Evolutionary conservation across 306 rosid genomes (phyloP), one percentile per base, ranked within the genome.

Genomic region (Vachellia pachyceras): DNA sequence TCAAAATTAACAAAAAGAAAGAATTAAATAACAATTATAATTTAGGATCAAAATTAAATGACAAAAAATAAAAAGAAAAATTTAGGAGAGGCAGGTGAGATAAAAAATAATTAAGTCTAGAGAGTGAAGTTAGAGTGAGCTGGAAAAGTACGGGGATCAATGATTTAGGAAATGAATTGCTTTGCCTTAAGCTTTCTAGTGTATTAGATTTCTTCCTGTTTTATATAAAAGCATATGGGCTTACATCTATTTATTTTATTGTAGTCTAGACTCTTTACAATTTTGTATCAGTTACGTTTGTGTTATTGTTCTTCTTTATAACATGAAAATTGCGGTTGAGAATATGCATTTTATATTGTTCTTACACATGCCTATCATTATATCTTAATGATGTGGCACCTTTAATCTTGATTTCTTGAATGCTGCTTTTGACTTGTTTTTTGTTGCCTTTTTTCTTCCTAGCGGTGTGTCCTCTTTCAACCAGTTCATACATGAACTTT

Each of bases 391-490:
- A 73, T 73, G 58, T 37, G 44, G 25, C 44, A 49, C 37, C 41
- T 41, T 64, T 22, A 22, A 17, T 39, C 18, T 25, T 39, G 63
- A 60, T 22, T 9, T 39, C 18, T 25, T 39, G 63, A 49, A 35
- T 9, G 20, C 5, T 72, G 75, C 79, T 77, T 58, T 61, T 86
- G 83, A 86, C 72, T 69, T 57, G n/a, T 72, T 37, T 72, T 50
- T 77, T 13, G 81, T 82, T 68, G 69, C 42, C 50, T 65, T 81
- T 45, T 45, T 83, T 49, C 72, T 57, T 46, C 67, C 69, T 60
- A 95, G 99, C 81, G 98, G 99, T 0, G 99, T 90, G 76, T 95
- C 99, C 35, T 93, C 97, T 76, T 95, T 95, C 97, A 95, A 95
- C 79, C 94, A 82, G 75, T 87, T 91, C 77, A 87, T 95, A 64